Evolutionary conservation across 2,329 filamentous ascomycete genomes (phyloP).

Genomic region (Kalmusia sp.): DNA sequence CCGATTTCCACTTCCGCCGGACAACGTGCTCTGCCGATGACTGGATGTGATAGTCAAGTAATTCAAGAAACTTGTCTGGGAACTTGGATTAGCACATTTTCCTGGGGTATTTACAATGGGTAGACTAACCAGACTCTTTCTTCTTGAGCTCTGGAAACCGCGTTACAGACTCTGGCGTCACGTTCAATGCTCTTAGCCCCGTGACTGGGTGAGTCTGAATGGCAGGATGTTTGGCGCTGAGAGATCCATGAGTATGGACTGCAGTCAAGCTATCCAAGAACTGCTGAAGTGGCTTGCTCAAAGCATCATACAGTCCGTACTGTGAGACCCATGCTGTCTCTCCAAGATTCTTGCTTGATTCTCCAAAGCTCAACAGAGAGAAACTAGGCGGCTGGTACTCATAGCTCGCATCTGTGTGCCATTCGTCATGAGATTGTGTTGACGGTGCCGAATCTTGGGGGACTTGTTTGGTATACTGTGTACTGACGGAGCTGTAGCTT

Average conservation of each 20-base stretch:
- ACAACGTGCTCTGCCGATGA: slow-evolving; percentile 17
- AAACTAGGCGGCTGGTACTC: slow-evolving; percentile 11
- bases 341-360: background rate
- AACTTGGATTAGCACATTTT: background rate
- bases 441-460: background rate
- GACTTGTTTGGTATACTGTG: slow-evolving; percentile 18
- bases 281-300: slow-evolving; percentile 15
- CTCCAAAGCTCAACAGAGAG: slow-evolving; percentile 6
- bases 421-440: slow-evolving; percentile 9
- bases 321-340: slow-evolving; percentile 14
- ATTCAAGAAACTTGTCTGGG: slow-evolving; percentile 16
- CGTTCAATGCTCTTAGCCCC: slow-evolving; percentile 52
- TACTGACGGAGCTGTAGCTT: background rate
- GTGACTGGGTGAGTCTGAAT: slow-evolving; percentile 60
- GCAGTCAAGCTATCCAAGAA: slow-evolving; percentile 16
- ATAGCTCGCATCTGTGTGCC: slow-evolving; percentile 9
- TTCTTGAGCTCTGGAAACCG: slow-evolving; percentile 60
- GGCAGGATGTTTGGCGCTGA: slow-evolving; percentile 51
- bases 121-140: slow-evolving; percentile 52
- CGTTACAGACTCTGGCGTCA: slow-evolving; percentile 52
- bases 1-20: slow-evolving; percentile 17
- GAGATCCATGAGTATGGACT: slow-evolving; percentile 7
- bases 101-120: background rate
- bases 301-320: slow-evolving; percentile 20
- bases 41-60: slow-evolving; percentile 16